Conservation (phyloP, 164 flowering plant species). For the Chimonanthus praecox region DNA sequence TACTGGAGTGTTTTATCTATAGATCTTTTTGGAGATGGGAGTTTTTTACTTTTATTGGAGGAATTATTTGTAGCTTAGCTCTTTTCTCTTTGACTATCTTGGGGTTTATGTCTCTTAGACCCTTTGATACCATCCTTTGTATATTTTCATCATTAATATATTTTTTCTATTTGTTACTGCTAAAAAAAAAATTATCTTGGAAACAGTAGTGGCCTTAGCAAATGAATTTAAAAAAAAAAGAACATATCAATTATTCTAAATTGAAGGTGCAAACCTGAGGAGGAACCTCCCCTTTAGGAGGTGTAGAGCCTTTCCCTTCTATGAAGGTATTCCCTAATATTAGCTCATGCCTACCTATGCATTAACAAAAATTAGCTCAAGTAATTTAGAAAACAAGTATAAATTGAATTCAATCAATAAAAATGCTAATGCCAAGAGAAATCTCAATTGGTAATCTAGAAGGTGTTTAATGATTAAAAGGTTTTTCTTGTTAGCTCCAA, state of each 20-base stretch:
- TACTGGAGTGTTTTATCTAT: too few species aligned
- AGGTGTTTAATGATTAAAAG: neutral
- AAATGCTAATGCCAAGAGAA: neutral
- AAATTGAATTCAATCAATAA: neutral
- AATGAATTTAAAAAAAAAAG: neutral
- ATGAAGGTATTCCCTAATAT: slow-evolving; percentile 70
- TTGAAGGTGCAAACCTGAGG: slow-evolving; percentile 56
- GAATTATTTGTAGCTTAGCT: too few species aligned
- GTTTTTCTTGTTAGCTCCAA: too few species aligned
- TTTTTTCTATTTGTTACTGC: too few species aligned
- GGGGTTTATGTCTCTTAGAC: too few species aligned
- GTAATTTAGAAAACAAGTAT: neutral
- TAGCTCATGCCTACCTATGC: slow-evolving; percentile 83
- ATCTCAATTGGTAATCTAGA: neutral
- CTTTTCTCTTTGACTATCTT: too few species aligned
- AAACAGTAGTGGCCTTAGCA: neutral
- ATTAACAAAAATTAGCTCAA: slow-evolving; percentile 11
- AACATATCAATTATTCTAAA: neutral
- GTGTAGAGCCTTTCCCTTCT: slow-evolving; percentile 29
- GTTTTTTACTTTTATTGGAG: too few species aligned
- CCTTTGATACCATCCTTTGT: too few species aligned
- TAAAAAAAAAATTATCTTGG: neutral
- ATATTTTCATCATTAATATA: too few species aligned
- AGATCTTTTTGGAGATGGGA: too few species aligned
- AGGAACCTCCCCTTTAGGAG: slow-evolving; percentile 80